phyloP scores from a whole-genome alignment of 1,139 yeast genomes.

The Arxiozyma slooffiae region DNA sequence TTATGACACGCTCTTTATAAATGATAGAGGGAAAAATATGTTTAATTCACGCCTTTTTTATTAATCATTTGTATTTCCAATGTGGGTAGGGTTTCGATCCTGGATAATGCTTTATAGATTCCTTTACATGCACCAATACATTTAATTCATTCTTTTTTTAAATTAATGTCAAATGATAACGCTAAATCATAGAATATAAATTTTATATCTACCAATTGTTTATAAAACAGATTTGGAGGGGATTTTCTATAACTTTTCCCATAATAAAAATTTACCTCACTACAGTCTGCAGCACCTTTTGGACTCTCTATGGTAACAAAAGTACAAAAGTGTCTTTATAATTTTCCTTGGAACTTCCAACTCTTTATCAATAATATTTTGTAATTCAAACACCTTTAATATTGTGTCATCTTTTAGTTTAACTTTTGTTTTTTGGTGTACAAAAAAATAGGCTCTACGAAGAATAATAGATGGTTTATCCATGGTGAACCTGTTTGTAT shows the following conservation, averaged over 20 bases:
- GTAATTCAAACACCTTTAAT: slow-evolving; percentile 40
- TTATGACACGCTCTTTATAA: slow-evolving; percentile 25
- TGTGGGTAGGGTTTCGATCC: slow-evolving; percentile 24
- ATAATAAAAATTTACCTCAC: slow-evolving; percentile 15
- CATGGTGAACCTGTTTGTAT: slow-evolving; percentile 33
- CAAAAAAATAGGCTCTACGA: slow-evolving; percentile 61
- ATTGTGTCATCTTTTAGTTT: slow-evolving; percentile 4
- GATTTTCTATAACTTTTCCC: slow-evolving; percentile 7
- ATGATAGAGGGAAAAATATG: slow-evolving; percentile 33
- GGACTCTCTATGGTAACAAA: slow-evolving; percentile 39
- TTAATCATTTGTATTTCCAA: slow-evolving; percentile 24
- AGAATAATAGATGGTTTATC: slow-evolving; percentile 39
- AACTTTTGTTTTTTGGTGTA: slow-evolving; percentile 21
- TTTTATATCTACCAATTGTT: slow-evolving; percentile 25
- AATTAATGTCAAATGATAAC: slow-evolving; percentile 43
- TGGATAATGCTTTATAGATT: slow-evolving; percentile 24
- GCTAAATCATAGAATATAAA: slow-evolving; percentile 19
- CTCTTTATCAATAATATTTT: slow-evolving; percentile 8
- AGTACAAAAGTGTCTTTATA: slow-evolving; percentile 38
- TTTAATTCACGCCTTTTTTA: slow-evolving; percentile 33
- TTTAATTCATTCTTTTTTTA: slow-evolving; percentile 35
- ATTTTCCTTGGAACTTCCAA: slow-evolving; percentile 35
- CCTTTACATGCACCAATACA: slow-evolving; percentile 18
- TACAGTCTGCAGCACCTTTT: slow-evolving; percentile 16
- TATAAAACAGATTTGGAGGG: slow-evolving; percentile 6